Evolutionary conservation across 306 rosid species (phyloP).

Genomic region (Ceratonia siliqua): DNA sequence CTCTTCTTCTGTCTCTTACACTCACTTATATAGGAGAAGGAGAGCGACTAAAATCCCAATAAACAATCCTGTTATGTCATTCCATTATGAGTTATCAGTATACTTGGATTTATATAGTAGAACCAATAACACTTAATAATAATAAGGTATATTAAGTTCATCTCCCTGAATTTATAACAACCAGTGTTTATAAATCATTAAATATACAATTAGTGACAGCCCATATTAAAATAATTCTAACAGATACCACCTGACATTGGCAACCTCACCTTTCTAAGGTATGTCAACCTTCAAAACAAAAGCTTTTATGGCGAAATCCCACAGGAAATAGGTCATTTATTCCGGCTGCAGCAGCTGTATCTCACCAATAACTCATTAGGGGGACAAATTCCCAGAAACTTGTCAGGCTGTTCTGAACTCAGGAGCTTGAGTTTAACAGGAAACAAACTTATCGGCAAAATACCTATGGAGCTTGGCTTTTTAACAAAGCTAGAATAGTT

Average conservation of each 20-base stretch:
- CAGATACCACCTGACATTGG: constrained; percentile 51
- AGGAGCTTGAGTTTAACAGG: not conserved
- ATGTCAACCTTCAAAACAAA: constrained; percentile 41
- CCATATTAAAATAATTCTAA: no score
- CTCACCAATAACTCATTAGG: constrained; percentile 33
- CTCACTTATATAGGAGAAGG: no score
- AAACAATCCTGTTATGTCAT: no score
- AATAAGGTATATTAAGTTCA: no score
- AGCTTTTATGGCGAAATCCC: constrained; percentile 41
- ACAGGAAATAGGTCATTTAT: constrained; percentile 37
- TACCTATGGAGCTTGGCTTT: constrained; percentile 36
- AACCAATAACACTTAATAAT: no score
- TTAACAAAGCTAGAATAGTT: constrained; percentile 25
- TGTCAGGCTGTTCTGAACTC: constrained; percentile 36
- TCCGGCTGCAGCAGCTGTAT: constrained; percentile 29
- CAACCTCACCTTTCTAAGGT: constrained; percentile 44
- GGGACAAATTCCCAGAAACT: constrained; percentile 49
- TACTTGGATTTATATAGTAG: no score
- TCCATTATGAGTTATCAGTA: no score
- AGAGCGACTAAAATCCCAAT: no score
- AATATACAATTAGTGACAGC: no score
- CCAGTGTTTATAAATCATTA: no score
- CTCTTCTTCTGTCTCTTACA: no score
- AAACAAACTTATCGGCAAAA: constrained; percentile 38
- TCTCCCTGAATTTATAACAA: no score